Percentiles rank a stretch among this genome's conserved stretches.
Conservation (phyloP, 345 rosid species). For the Corchorus olitorius region DNA sequence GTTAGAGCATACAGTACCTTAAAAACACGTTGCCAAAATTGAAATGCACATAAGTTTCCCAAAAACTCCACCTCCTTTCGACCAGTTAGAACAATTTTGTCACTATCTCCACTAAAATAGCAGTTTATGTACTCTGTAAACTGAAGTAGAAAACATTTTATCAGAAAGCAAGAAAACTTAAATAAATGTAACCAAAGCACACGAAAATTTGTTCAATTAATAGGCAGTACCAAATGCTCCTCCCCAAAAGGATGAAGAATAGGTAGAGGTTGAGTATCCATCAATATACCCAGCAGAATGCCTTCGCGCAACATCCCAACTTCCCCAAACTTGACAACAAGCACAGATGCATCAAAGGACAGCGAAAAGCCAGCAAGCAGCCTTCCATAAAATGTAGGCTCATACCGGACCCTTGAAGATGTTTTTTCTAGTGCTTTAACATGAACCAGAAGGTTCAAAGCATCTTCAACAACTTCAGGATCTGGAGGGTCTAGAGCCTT, state of each 20-base stretch:
- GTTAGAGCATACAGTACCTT: conserved; percentile 48
- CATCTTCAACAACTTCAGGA: conserved; percentile 72
- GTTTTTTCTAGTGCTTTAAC: conserved; percentile 55
- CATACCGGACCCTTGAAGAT: conserved; percentile 64
- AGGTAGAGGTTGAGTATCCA: conserved; percentile 83
- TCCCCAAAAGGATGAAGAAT: conserved; percentile 84
- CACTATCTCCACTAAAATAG: conserved; percentile 53
- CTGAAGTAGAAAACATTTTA: conserved; percentile 40
- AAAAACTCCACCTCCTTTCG: conserved; percentile 59
- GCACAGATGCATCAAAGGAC: conserved; percentile 79
- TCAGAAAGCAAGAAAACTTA: conserved; percentile 23
- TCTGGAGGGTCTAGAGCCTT: conserved; percentile 90
- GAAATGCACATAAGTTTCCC: conserved; percentile 77
- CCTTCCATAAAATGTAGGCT: conserved; percentile 89
- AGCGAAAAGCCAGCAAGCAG: conserved; percentile 82
- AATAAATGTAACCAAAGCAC: conserved; percentile 22
- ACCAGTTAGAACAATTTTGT: conserved; percentile 47
- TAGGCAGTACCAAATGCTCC: conserved; percentile 60
- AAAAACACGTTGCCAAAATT: conserved; percentile 86
- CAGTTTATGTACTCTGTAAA: conserved; percentile 51
- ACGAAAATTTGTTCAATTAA: conserved; percentile 22
- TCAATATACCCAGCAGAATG: conserved; percentile 77
- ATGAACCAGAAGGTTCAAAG: conserved; percentile 63
- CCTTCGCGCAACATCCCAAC: conserved; percentile 86
- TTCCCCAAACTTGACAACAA: conserved; percentile 81